A percentile compares a stretch with the other conserved stretches of the same genome.
phyloP scores from a whole-genome alignment of 192 early-diverging fungal genomes.

The Linnemannia zychae region DNA sequence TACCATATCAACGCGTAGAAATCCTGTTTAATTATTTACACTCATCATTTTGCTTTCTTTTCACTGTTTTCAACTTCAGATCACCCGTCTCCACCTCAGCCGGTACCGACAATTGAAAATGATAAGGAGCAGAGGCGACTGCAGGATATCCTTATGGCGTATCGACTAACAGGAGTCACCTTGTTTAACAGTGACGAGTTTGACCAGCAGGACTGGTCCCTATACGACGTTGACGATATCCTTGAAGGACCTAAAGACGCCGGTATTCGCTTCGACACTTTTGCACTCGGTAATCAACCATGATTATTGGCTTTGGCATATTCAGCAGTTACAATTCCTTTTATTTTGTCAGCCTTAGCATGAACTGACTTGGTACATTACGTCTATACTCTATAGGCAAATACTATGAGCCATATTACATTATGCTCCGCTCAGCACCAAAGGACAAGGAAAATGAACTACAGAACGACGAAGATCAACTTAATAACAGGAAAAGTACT shows the following conservation, averaged over 20 bases:
- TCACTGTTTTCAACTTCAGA: not conserved
- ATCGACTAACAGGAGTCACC: conserved; percentile 48
- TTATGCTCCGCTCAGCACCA: conserved; percentile 44
- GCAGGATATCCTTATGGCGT: conserved; percentile 45
- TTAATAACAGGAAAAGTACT: not conserved
- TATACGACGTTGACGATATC: conserved; percentile 7
- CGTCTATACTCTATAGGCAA: conserved; percentile 20
- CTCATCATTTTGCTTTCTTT: not conserved
- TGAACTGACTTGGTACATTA: not conserved
- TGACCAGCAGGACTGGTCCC: not conserved
- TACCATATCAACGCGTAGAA: not conserved
- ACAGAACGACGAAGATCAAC: not conserved
- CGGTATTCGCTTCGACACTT: conserved; percentile 66
- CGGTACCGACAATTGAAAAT: not conserved
- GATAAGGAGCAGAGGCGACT: conserved; percentile 36
- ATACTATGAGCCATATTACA: conserved; percentile 65
- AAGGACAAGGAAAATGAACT: not conserved
- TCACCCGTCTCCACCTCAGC: not conserved
- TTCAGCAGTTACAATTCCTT: too few relatives aligned
- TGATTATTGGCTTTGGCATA: too few relatives aligned
- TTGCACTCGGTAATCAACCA: conserved; percentile 56
- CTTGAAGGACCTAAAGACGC: conserved; percentile 35
- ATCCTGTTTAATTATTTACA: not conserved
- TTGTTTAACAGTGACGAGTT: conserved; percentile 35
- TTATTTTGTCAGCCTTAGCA: not conserved